These are phyloP conservation scores for Citrullus colocynthis DNA, from an alignment of 306 rosid genomes.

Conservation along the genomic window DNA sequence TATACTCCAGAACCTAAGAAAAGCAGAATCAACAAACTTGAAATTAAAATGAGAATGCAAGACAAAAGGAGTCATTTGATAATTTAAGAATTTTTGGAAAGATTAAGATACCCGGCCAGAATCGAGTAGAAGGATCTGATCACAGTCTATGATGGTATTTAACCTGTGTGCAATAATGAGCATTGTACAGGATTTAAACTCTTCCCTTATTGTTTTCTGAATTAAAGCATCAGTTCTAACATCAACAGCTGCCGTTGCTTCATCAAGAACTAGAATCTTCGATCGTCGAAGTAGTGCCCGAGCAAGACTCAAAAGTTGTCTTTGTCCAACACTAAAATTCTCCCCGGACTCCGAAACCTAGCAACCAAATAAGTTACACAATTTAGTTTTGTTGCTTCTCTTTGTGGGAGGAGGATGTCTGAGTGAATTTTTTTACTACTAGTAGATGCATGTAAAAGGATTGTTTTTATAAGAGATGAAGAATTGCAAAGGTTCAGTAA, in stretches of 20 bases:
- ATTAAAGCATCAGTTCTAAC: conserved; percentile 88
- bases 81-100: background rate
- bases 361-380: background rate
- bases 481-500: background rate
- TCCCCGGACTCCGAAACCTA: conserved; percentile 91
- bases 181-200: conserved; percentile 77
- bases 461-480: background rate
- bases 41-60: background rate
- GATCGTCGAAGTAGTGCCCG: conserved; percentile 77
- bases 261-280: conserved; percentile 78
- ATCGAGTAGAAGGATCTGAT: conserved; percentile 58
- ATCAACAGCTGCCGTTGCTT: conserved; percentile 95
- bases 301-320: conserved; percentile 83
- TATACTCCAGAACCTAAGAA: conserved; percentile 61
- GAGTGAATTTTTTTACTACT: background rate
- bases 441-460: background rate
- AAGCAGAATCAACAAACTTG: conserved; percentile 1
- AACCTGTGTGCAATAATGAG: conserved; percentile 83
- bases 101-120: conserved; percentile 51
- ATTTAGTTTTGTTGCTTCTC: background rate
- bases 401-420: background rate
- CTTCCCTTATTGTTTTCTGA: conserved; percentile 84
- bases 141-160: conserved; percentile 81
- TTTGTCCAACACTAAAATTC: conserved; percentile 87
- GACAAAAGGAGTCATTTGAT: background rate